Evolutionary conservation across 345 rosid genomes (phyloP), one percentile per base, ranked within the genome.

Genomic region (Kernera saxatilis): DNA sequence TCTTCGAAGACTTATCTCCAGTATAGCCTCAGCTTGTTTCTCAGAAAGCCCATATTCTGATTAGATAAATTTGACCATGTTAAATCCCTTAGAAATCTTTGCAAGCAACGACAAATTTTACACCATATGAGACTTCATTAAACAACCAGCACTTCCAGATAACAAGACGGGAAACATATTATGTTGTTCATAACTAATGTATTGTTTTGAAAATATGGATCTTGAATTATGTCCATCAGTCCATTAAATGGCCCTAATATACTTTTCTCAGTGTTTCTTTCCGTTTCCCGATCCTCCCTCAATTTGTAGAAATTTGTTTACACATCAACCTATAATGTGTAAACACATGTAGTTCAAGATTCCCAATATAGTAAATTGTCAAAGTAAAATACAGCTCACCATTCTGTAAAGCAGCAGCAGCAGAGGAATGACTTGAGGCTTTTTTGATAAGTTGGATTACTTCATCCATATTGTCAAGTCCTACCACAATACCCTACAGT

Each of bases 11-110:
- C 80, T 89, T 52, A 93, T 93, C 79, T 86, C 97, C 74, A 93
- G 74, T 69, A 93, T 78, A 56, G 96, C 96, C 8, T 93, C 94
- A 66, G 96, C 94, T 85, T 93, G 97, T 69, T 89, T 91, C 67
- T 80, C 93, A 64, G 98, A 93, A 29, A 93, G 85, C 72, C 77
- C 71, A 77, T 82, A 89, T 69, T 80, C 96, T 93, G 84, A 72
- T 76, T 55, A 64, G 23, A 36, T 3, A 23, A 72, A 54, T 33
- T 10, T 30, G 55, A 50, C 22, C 30, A 21, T 18, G 46, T 71
- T 56, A 45, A 45, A 53, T 33, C 6, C 43, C 33, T 14, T 39
- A 4, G 10, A 40, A 27, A 50, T 30, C 9, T 50, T 50, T 61
- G 35, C 32, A 39, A 52, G 23, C 14, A 71, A 41, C 14, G 2